These are phyloP conservation scores for Chaetothyriales sp. DNA, from an alignment of 2,329 filamentous ascomycete species.

Conservation along the genomic window DNA sequence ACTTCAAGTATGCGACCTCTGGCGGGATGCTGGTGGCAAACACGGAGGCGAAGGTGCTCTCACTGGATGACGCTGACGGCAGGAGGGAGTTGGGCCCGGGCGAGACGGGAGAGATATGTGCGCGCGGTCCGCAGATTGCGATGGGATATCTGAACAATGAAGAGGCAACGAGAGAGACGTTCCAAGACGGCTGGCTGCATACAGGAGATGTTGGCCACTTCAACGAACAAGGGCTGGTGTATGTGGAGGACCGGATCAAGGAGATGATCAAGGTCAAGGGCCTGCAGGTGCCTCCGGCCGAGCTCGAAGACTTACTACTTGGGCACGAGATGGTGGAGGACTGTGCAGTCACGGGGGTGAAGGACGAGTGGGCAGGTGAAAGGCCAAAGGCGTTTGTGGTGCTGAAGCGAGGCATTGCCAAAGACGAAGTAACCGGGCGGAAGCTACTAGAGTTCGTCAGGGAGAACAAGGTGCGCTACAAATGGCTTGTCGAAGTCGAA, in stretches of 20 bases:
- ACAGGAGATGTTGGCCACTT: slow-evolving; percentile 53
- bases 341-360: slow-evolving; percentile 53
- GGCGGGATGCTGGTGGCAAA: slow-evolving; percentile 36
- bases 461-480: slow-evolving; percentile 21
- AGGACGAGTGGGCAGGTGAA: slow-evolving; percentile 47
- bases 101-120: slow-evolving; percentile 46
- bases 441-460: slow-evolving; percentile 14
- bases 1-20: slow-evolving; percentile 41
- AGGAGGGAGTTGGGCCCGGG: slow-evolving; percentile 31
- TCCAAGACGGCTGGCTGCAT: slow-evolving; percentile 42
- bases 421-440: slow-evolving; percentile 50
- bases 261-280: slow-evolving; percentile 50
- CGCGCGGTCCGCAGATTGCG: slow-evolving; percentile 69
- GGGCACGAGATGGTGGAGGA: slow-evolving; percentile 45
- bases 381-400: slow-evolving; percentile 52
- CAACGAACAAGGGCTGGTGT: slow-evolving; percentile 40
- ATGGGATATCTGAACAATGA: slow-evolving; percentile 62
- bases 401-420: slow-evolving; percentile 62
- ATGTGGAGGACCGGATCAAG: slow-evolving; percentile 23
- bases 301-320: slow-evolving; percentile 42
- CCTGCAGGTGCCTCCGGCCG: slow-evolving; percentile 45
- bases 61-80: slow-evolving; percentile 32
- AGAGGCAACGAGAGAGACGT: slow-evolving; percentile 52
- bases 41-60: slow-evolving; percentile 44
- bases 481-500: slow-evolving; percentile 24